These are phyloP conservation scores for Darksidea phi DNA, from an alignment of 495 filamentous ascomycete species.

Conservation along the genomic window DNA sequence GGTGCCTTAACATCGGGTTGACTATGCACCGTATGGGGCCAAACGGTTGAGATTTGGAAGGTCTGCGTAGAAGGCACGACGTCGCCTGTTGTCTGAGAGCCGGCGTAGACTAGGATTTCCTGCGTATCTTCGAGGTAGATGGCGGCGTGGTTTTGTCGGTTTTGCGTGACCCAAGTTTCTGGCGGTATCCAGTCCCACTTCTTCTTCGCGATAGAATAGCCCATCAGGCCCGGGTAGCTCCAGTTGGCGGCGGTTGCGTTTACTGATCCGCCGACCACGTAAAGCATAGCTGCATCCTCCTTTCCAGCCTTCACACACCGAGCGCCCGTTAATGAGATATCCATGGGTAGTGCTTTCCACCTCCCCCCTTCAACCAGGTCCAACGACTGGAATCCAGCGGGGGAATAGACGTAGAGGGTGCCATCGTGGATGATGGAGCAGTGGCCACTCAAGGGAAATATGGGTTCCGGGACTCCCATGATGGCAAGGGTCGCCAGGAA, in stretches of 20 bases:
- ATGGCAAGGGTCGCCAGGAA: too few relatives aligned
- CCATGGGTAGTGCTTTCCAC: slow-evolving; percentile 66
- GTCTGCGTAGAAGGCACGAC: slow-evolving; percentile 62
- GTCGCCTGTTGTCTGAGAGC: slow-evolving; percentile 51
- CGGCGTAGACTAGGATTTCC: slow-evolving; percentile 79
- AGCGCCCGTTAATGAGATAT: slow-evolving; percentile 67
- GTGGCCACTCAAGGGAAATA: slow-evolving; percentile 63
- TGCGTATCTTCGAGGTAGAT: slow-evolving; percentile 69
- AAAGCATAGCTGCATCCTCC: slow-evolving; percentile 62
- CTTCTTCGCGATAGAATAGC: slow-evolving; percentile 71
- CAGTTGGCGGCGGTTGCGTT: slow-evolving; percentile 49
- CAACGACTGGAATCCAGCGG: slow-evolving; percentile 72
- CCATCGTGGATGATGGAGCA: slow-evolving; percentile 82
- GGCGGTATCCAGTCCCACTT: slow-evolving; percentile 71
- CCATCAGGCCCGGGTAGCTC: slow-evolving; percentile 76
- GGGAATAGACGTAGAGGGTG: slow-evolving; percentile 82
- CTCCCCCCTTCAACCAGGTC: slow-evolving; percentile 62
- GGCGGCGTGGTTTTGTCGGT: slow-evolving; percentile 72
- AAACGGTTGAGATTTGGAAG: slow-evolving; percentile 64
- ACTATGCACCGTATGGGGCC: slow-evolving; percentile 57
- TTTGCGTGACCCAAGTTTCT: slow-evolving; percentile 56
- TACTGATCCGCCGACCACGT: slow-evolving; percentile 74
- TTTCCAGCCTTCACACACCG: slow-evolving; percentile 70
- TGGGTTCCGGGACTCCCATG: slow-evolving; percentile 50
- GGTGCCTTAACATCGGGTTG: slow-evolving; percentile 56